phyloP scores from a whole-genome alignment of 768 basidiomycete species.

The Coprinellus aureogranulatus region DNA sequence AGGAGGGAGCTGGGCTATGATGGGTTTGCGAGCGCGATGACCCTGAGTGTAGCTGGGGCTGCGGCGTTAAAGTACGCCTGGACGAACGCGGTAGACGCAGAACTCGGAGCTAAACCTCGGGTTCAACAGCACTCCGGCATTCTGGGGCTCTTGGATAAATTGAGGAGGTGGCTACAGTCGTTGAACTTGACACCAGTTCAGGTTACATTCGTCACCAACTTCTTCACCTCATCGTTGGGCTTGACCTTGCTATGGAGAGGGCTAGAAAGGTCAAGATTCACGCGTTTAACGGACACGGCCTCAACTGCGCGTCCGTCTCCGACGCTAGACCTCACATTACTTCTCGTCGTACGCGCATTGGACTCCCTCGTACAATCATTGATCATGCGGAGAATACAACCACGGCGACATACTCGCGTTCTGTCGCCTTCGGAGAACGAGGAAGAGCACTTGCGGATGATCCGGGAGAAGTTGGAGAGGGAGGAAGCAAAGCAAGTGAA shows the following conservation, averaged over 20 bases:
- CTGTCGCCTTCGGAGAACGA: neutral
- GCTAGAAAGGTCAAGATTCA: no score
- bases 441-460: constrained; percentile 14
- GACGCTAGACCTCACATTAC: constrained; percentile 66
- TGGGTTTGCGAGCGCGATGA: constrained; percentile 70
- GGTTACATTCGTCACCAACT: constrained; percentile 58
- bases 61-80: constrained; percentile 49
- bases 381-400: constrained; percentile 34
- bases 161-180: constrained; percentile 9
- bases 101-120: neutral
- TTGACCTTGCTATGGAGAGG: constrained; percentile 32
- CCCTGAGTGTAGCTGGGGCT: constrained; percentile 64
- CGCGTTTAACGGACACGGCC: no score
- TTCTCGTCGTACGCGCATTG: constrained; percentile 67
- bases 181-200: constrained; percentile 37
- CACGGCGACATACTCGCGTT: neutral
- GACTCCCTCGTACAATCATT: constrained; percentile 58
- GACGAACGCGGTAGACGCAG: constrained; percentile 13
- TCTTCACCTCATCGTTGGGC: constrained; percentile 54
- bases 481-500: constrained; percentile 28
- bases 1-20: constrained; percentile 55
- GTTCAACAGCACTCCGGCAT: neutral
- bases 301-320: constrained; percentile 49
- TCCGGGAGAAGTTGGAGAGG: constrained; percentile 22
- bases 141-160: constrained; percentile 6